Evolutionary conservation across 768 basidiomycete genomes (phyloP), one percentile per base, ranked within the genome.

Genomic region (Kwoniella europaea): DNA sequence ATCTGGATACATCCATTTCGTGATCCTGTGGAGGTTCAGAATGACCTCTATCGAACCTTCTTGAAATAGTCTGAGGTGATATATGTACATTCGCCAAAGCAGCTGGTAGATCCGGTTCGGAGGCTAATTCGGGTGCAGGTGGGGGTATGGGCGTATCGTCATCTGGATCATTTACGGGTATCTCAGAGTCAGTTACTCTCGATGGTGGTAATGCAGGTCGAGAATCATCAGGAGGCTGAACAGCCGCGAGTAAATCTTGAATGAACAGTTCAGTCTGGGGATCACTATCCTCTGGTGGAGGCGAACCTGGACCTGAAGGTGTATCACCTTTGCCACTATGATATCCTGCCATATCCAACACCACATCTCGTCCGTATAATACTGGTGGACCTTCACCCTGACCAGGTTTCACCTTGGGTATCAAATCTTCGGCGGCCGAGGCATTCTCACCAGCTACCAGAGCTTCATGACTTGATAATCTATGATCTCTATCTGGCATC

Each of bases 311-410:
- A 43, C 71, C 50, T 55, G 35, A 35, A 35, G 35, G 7, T 35
- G 35, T 35, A 35, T 65, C n/a, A 6, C 41, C 53, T 54, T 63
- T 44, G 27, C 46, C 22, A 58, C 66, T 68, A 56, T 84, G 83
- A 82, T 96, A 96, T 0, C 93, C 94, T 63, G 90, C 88, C 77
- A 89, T 88, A 76, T 97, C 94, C 42, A 95, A 86, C 16, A 92
- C 90, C 59, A 94, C 86, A 73, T 90, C 92, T 55, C 87, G 85
- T 42, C 88, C 88, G 74, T 92, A 92, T 59, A 89, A 85, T 1
- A 92, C 86, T 16, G 86, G 86, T 27, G 90, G 88, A 66, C 85
- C 84, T 67, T 87, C 85, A 55, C 85, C 85, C 54, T 86, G 83
- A 53, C 85, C 83, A 63, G 79, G 80, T 16, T 86, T 77, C 3